Base-by-base conservation (phyloP, 352 stramenopile species). In the Globisporangium irregulare region DNA sequence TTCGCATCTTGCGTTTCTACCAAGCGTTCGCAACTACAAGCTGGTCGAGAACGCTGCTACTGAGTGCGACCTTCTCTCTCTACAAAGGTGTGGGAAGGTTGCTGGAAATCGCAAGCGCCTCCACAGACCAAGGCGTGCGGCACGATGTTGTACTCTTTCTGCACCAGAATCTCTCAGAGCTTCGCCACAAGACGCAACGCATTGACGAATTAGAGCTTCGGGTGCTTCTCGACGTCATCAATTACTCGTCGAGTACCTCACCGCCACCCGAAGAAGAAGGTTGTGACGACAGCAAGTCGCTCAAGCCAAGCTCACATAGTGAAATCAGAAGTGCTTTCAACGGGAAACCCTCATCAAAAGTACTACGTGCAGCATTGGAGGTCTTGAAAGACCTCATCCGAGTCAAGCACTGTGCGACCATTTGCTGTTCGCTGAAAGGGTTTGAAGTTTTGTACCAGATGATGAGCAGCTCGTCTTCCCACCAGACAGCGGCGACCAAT, bases 371-470 rank as follows among this genome's bases (percentile, higher is more conserved):
- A 25, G 50, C 72, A n/a, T 66, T 86, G 4, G 56, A 71, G 54
- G 66, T 74, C 7, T 53, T 86, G 6, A 79, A 79, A 64, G 5
- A 63, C 6, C 67, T 79, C 61, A 67, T 71, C 6, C 64, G 67
- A 22, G 32, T 70, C 24, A 82, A 83, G 24, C 64, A 67, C 10
- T 80, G 64, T 66, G 74, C 76, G 22, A 14, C 67, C 3, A 22
- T 70, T 18, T 83, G 68, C 51, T 69, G 68, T 10, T 43, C 71
- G 0, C 48, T 74, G 12, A 67, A 69, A 14, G 72, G 76, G 7
- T 59, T 82, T 9, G 34, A 70, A 7, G 56, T 64, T 8, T 18
- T 86, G 25, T 80, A 81, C 48, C 59, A 72, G 38, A 55, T 82
- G 4, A 59, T 86, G 38, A 77, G 74, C 48, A 70, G 46, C 22